Conservation (phyloP, 768 basidiomycete genomes). For the Candolleomyces eurysporus region DNA sequence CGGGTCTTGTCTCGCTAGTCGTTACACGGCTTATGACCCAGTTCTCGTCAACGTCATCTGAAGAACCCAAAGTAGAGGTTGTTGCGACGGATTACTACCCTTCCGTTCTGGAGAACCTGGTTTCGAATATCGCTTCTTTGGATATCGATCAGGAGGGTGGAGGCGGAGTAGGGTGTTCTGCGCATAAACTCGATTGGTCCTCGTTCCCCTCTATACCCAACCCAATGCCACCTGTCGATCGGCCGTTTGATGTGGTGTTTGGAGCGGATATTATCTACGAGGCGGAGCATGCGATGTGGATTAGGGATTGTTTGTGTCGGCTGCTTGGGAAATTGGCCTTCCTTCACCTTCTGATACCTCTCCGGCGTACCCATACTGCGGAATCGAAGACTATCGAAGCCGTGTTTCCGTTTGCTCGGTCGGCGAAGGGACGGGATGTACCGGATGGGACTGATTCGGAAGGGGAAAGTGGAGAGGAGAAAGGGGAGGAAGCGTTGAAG, state of each 20-base stretch:
- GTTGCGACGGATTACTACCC: conserved; percentile 80
- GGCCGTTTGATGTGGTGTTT: conserved; percentile 65
- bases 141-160: not conserved
- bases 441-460: conserved; percentile 7
- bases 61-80: conserved; percentile 29
- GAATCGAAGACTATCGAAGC: conserved; percentile 61
- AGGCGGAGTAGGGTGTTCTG: conserved; percentile 13
- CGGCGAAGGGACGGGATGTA: conserved; percentile 10
- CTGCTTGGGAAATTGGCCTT: conserved; percentile 41
- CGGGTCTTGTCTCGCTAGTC: conserved; percentile 74
- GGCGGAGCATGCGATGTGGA: conserved; percentile 66
- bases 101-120: conserved; percentile 67
- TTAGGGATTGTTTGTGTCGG: conserved; percentile 54
- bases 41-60: not conserved
- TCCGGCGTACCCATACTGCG: conserved; percentile 58
- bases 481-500: conserved; percentile 26
- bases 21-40: conserved; percentile 16
- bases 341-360: conserved; percentile 79
- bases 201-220: conserved; percentile 19
- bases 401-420: conserved; percentile 38
- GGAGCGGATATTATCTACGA: conserved; percentile 88
- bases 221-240: conserved; percentile 23
- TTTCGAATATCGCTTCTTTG: conserved; percentile 45
- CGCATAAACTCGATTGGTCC: conserved; percentile 63
- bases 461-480: not conserved